These are phyloP conservation scores for Caloboletus inedulis DNA, from an alignment of 1,284 basidiomycete genomes.

Conservation along the genomic window DNA sequence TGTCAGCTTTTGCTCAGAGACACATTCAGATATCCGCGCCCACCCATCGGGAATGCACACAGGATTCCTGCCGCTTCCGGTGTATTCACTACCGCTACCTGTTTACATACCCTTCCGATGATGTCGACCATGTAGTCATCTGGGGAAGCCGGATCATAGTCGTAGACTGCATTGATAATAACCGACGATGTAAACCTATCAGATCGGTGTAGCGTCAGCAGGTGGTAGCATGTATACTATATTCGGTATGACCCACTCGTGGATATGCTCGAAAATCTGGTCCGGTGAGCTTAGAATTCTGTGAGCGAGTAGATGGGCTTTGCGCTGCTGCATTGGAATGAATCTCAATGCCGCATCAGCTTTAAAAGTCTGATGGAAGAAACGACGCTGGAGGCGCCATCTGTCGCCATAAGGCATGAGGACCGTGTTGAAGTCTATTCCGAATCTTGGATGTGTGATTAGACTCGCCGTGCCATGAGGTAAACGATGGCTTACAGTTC, in stretches of 20 bases:
- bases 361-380: conserved; percentile 36
- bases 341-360: conserved; percentile 24
- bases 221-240: background rate
- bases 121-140: conserved; percentile 19
- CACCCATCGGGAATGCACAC: conserved; percentile 19
- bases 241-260: conserved; percentile 7
- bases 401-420: conserved; percentile 37
- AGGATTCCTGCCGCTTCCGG: conserved; percentile 16
- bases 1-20: background rate
- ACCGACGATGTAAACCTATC: conserved; percentile 18
- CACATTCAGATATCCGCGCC: background rate
- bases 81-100: conserved; percentile 1
- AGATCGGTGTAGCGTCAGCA: background rate
- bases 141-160: conserved; percentile 17
- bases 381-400: conserved; percentile 38
- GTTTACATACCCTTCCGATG: conserved; percentile 6
- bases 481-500: conserved; percentile 7
- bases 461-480: background rate
- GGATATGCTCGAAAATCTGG: conserved; percentile 26
- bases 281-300: conserved; percentile 31
- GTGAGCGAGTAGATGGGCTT: conserved; percentile 31
- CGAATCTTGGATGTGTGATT: conserved; percentile 34
- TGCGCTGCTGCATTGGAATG: conserved; percentile 30
- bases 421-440: conserved; percentile 34
- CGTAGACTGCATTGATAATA: conserved; percentile 18